phyloP scores from a whole-genome alignment of 164 flowering plant genomes.

The Vitis cinerea region DNA sequence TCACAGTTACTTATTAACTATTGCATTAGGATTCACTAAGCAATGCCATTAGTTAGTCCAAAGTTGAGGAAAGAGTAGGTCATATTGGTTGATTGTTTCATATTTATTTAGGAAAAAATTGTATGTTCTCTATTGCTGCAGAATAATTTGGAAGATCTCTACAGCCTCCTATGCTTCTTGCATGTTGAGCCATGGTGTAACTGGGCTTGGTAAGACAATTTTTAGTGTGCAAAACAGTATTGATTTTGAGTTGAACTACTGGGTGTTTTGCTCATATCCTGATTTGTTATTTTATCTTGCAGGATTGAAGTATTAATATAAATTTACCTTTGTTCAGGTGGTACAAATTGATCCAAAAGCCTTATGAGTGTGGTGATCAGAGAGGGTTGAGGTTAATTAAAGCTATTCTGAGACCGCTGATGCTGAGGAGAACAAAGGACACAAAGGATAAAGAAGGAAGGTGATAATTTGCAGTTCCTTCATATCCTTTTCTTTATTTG shows the following conservation, averaged over 20 bases:
- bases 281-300: background rate
- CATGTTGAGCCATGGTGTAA: constrained; percentile 91
- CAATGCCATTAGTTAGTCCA: background rate
- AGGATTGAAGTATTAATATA: background rate
- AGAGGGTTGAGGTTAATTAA: constrained; percentile 60
- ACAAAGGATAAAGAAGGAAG: constrained; percentile 73
- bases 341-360: constrained; percentile 64
- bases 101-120: background rate
- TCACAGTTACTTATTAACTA: background rate
- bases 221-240: no score
- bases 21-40: background rate
- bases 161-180: constrained; percentile 77
- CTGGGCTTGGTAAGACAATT: constrained; percentile 66
- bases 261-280: background rate
- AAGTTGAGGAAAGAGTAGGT: background rate
- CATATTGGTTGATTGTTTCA: background rate
- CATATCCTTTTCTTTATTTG: background rate
- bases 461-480: constrained; percentile 20
- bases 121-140: constrained; percentile 35
- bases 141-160: constrained; percentile 82
- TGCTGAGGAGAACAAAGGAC: constrained; percentile 84
- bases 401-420: constrained; percentile 67
- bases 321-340: constrained; percentile 47
- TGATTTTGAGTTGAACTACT: background rate
- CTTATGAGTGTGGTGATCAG: constrained; percentile 73